These are phyloP conservation scores for Paraphoma sp. DNA, from an alignment of 2,329 filamentous ascomycete genomes.

Conservation along the genomic window DNA sequence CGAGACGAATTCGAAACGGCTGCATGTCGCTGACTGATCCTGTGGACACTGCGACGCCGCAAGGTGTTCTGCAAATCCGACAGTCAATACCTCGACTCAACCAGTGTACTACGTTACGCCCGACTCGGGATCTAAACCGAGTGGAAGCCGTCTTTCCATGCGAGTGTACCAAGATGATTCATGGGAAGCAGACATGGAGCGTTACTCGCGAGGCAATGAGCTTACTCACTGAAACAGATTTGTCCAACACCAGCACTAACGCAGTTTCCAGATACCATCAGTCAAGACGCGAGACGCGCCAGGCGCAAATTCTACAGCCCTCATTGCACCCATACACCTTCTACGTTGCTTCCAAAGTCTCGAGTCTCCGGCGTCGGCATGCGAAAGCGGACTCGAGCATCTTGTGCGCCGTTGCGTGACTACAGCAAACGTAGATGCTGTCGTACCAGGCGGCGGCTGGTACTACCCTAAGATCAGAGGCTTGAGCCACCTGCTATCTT, in stretches of 20 bases:
- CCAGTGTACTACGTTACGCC: neutral
- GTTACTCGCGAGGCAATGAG: neutral
- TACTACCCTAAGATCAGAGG: slow-evolving; percentile 9
- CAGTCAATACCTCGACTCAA: too few relatives aligned
- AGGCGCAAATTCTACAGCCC: neutral
- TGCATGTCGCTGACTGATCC: too few relatives aligned
- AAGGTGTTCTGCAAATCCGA: too few relatives aligned
- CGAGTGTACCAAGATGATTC: neutral
- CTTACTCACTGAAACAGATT: neutral
- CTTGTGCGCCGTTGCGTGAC: slow-evolving; percentile 13
- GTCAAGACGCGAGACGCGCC: neutral
- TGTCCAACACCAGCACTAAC: neutral
- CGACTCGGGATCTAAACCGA: neutral
- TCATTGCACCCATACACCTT: slow-evolving; percentile 2
- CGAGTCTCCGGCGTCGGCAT: slow-evolving; percentile 2
- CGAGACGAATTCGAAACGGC: too few relatives aligned
- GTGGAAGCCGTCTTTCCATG: neutral
- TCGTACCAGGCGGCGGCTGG: slow-evolving; percentile 9
- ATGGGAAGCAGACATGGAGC: neutral
- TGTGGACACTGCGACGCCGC: too few relatives aligned
- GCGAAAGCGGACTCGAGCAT: slow-evolving; percentile 8
- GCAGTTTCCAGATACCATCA: neutral
- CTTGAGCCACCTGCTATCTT: slow-evolving; percentile 17
- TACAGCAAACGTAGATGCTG: slow-evolving; percentile 5
- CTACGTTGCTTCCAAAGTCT: slow-evolving; percentile 11